Conservation (phyloP, 2,329 filamentous ascomycete species). For the Talaromyces sp. region DNA sequence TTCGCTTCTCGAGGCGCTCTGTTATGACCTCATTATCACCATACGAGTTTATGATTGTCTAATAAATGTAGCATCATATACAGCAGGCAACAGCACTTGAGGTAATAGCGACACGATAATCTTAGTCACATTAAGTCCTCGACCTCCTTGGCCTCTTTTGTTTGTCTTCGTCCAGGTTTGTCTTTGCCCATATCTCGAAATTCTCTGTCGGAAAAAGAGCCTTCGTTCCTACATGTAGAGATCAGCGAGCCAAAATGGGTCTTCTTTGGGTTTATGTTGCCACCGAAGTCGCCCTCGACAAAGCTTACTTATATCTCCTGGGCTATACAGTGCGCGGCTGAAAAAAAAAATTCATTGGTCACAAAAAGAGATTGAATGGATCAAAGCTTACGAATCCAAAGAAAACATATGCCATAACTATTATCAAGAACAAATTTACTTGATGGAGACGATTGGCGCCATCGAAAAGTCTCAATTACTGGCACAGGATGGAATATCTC, state of each 20-base stretch:
- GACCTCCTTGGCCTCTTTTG: too few species aligned
- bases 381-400: background rate
- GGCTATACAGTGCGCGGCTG: background rate
- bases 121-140: background rate
- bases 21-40: background rate
- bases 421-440: background rate
- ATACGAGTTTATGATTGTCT: background rate
- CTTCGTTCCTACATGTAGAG: too few species aligned
- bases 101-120: background rate
- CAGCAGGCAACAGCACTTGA: background rate
- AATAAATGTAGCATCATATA: background rate
- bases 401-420: background rate
- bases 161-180: too few species aligned
- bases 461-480: background rate
- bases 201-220: too few species aligned
- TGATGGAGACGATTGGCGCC: background rate
- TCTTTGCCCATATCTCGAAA: too few species aligned
- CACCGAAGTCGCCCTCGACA: background rate
- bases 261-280: background rate
- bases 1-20: constrained; percentile 14
- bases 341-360: too few species aligned
- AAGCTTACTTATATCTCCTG: background rate
- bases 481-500: background rate
- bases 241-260: background rate
- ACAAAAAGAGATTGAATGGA: background rate